Conservation (phyloP, 169 alveolate species). For the Cryptosporidium ubiquitum region DNA sequence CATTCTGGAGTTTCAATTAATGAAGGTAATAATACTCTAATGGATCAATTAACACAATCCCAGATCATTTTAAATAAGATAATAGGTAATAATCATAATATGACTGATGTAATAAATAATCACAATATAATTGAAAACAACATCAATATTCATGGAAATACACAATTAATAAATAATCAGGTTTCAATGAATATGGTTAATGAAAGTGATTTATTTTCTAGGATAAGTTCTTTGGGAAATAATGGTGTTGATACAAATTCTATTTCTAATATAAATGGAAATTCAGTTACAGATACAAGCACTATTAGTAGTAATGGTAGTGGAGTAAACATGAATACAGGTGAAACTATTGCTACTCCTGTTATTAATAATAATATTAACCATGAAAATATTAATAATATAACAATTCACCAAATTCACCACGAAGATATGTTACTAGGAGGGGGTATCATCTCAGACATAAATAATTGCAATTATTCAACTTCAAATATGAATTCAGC, state of each 20-base stretch:
- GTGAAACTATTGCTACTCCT: background rate
- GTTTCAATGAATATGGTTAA: background rate
- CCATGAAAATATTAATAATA: background rate
- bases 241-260: background rate
- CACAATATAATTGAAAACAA: background rate
- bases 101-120: background rate
- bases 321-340: background rate
- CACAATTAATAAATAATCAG: background rate
- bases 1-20: background rate
- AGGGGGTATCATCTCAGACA: background rate
- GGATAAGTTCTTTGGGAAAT: background rate
- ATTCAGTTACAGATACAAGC: background rate
- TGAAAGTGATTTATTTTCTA: background rate
- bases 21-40: background rate
- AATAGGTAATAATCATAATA: constrained; percentile 11
- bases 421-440: background rate
- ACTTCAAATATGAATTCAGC: background rate
- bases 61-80: constrained; percentile 27
- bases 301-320: background rate
- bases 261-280: background rate
- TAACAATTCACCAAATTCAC: background rate
- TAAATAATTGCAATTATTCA: background rate
- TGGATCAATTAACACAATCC: constrained; percentile 17
- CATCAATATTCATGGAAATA: background rate
- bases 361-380: background rate